Base-by-base conservation (phyloP, 2,329 filamentous ascomycete genomes). In the Xenoacremonium recifei region DNA sequence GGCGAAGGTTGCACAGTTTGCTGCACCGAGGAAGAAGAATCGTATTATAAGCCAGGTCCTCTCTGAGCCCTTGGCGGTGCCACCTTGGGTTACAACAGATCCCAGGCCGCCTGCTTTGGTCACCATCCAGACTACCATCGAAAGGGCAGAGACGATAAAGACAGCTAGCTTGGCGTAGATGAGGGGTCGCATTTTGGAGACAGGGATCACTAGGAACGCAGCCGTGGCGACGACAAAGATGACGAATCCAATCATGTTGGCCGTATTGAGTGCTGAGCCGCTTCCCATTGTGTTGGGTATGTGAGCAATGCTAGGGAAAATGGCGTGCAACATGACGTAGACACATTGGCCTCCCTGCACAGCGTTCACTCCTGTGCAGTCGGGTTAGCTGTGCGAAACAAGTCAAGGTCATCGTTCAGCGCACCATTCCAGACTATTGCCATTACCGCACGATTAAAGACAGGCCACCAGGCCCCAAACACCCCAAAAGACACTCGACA, bases 221-320 rank as follows among this genome's bases (percentile, higher is more conserved):
- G 64, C 67, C 13, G 62, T 69, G 10, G 64, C 29, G n/a, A 69
- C 40, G 66, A 66, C 70, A 48, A 66, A 71, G 2, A 70, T 51
- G 5, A 54, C 58, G 45, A 70, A 70, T 21, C 67, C 65, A 40
- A 71, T 65, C 65, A 72, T 69, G 3, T 62, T 61, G 2, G 57
- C 67, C 2, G 63, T 63, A n/a, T 59, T 66, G 18, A 71, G 51
- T 2, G 66, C 65, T 1, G 68, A 70, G 5, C 64, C 64, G 2
- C 54, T 25, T 3, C 65, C 65, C 64, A 72, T 68, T 0, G 53
- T 58, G 42, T 73, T 67, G 0, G 59, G 62, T 6, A 73, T 62
- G 3, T 57, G 50, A 1, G 63, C 65, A 37, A 71, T 68, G 9
- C 55, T 56, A 3, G 69, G 70, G 20, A 66, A 69, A 12, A 72